Evolutionary conservation across 768 basidiomycete species (phyloP).

Genomic region (Mycena amicta): DNA sequence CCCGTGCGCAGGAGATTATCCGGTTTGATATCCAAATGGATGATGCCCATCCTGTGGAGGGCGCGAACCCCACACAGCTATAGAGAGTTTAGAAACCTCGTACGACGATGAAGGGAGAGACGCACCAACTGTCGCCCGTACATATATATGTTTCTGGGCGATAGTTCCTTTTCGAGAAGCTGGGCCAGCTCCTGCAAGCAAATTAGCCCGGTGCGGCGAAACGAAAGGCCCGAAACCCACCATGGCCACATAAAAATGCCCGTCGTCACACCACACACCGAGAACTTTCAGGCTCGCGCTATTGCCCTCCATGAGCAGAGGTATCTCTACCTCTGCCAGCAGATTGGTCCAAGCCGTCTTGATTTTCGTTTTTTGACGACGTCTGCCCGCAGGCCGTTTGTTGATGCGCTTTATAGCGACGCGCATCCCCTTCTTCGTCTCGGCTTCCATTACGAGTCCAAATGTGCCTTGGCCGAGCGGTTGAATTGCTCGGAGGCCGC

Average conservation of each 20-base stretch:
- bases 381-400: not conserved
- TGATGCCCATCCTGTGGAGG: not conserved
- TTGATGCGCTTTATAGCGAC: not conserved
- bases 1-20: not conserved
- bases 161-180: too few relatives aligned
- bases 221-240: not conserved
- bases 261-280: not conserved
- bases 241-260: not conserved
- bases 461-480: not conserved
- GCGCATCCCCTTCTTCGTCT: not conserved
- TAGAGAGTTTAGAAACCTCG: too few relatives aligned
- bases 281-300: not conserved
- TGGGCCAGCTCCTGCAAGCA: too few relatives aligned
- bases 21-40: not conserved
- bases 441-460: not conserved
- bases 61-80: too few relatives aligned
- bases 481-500: too few relatives aligned
- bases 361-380: not conserved
- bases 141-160: too few relatives aligned
- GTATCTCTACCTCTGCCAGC: not conserved
- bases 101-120: too few relatives aligned
- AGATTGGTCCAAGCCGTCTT: not conserved
- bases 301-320: not conserved
- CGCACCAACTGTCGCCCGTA: too few relatives aligned
- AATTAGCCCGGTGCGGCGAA: too few relatives aligned